Evolutionary conservation across 176 grass and related monocot genomes (phyloP), one percentile per base, ranked within the genome.

Genomic region (Ensete glaucum): DNA sequence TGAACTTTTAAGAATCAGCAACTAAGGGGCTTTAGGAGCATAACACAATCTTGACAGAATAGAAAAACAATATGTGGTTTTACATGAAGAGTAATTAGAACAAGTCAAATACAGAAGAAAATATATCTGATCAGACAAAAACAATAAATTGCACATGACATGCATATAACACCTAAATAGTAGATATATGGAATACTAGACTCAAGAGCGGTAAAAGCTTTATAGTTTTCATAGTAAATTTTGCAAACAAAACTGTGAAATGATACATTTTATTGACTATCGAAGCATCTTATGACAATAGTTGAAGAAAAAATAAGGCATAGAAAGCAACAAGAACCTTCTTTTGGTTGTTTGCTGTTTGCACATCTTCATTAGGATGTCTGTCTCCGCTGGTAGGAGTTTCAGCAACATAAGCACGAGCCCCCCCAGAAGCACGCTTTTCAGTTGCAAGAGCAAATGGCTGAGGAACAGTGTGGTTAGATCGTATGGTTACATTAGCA

Each of bases 401-500:
- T 72, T 84, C 57, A 82, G 53, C 29, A 48, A 62, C 82, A 52
- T 15, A 75, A 75, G 67, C 59, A 57, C 62, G 50, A 82, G 78
- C 69, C 81, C 71, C 81, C 51, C 69, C 62, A 62, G 84, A 86
- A 29, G 70, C 77, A 24, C 59, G 86, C 79, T 85, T 89, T 87
- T 92, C 86, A 76, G 86, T 73, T 82, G 81, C 83, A 75, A 87
- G 84, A 9, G 56, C 3, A 29, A 89, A 89, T 79, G 86, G 86
- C 73, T 89, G 90, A 72, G 86, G 81, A 78, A 89, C 76, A 57
- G 82, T 83, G 49, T 62, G 64, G 74, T 87, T 92, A 53, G 82
- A 71, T 77, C 77, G 83, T 24, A 78, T 78, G 2, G 76, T 72
- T 76, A 71, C 72, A 83, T 83, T 74, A 3, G 75, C 84, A 77